phyloP scores from a whole-genome alignment of 192 early-diverging fungal genomes.

The Fimicolochytrium jonesii region DNA sequence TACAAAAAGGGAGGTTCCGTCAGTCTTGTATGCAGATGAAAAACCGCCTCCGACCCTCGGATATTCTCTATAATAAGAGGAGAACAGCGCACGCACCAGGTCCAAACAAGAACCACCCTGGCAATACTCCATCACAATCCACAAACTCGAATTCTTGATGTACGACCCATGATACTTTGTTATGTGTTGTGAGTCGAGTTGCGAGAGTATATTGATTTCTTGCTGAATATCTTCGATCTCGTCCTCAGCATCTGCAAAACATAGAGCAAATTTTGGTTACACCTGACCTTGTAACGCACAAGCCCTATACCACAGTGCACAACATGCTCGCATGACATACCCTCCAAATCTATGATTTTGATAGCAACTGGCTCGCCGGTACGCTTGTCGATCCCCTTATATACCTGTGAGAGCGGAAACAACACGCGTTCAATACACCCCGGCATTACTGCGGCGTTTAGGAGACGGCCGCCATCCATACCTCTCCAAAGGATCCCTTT shows the following conservation, averaged over 20 bases:
- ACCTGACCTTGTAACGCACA: neutral
- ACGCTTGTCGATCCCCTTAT: conserved; percentile 59
- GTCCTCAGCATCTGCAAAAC: conserved; percentile 73
- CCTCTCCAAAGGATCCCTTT: conserved; percentile 51
- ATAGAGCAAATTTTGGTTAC: neutral
- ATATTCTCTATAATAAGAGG: neutral
- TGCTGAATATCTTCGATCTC: conserved; percentile 99
- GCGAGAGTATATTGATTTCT: conserved; percentile 93
- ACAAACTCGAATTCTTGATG: conserved; percentile 82
- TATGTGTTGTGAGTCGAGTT: conserved; percentile 83
- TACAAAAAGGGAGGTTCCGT: conserved; percentile 30
- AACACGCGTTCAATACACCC: neutral
- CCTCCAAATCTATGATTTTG: conserved; percentile 95
- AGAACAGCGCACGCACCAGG: conserved; percentile 51
- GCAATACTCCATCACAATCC: conserved; percentile 99
- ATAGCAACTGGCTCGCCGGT: conserved; percentile 82
- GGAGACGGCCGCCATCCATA: conserved; percentile 3
- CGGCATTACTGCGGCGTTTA: neutral
- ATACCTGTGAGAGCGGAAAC: conserved; percentile 17
- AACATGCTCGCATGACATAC: conserved; percentile 13
- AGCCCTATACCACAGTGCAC: neutral
- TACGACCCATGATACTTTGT: conserved; percentile 91
- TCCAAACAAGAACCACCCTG: conserved; percentile 92
- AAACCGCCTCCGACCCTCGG: neutral
- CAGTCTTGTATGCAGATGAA: neutral